Evolutionary conservation across 225 moss, liverwort and hornwort genomes (phyloP), one percentile per base, ranked within the genome.

Genomic region (Pseudoscleropodium purum): DNA sequence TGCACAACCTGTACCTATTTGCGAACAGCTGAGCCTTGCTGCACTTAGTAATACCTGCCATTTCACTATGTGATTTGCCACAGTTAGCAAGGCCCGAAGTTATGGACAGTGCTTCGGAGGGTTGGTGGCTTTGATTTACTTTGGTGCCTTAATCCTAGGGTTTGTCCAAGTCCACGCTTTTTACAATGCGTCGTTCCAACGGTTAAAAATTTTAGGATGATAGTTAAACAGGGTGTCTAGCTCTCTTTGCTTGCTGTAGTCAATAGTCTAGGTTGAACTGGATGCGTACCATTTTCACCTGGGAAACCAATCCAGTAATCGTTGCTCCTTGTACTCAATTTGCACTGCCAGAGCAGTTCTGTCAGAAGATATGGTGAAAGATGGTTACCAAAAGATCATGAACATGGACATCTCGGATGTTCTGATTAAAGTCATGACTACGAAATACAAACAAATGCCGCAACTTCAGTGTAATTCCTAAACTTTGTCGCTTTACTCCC

Each of bases 311-410:
- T n/a, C 75, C n/a, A 81, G 56, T 83, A 79, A 84, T 65, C 37
- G n/a, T 65, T 82, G 39, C 82, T 78, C 18, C 69, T 69, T 63
- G 76, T 85, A 41, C 63, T 63, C 75, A 49, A 88, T 88, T 43
- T 86, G 79, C 57, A 60, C 37, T 63, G 24, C n/a, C 83, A 85
- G 78, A 90, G 86, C 89, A 91, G 93, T 91, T 10, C 84, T 93
- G 54, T 93, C 91, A 23, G 91, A 88, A 91, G 88, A 90, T n/a
- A 93, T 93, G 93, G 93, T 88, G 84, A 88, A 88, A 79, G 93
- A 90, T 84, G 93, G 90, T n/a, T 93, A 88, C 47, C 34, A 88
- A 18, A 84, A 80, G 8, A 91, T 90, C 56, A 91, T 90, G 91
- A 93, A 91, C 66, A 84, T 91, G 20, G 90, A 93, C 65, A 91